These are phyloP conservation scores for Botrytis fabae DNA, from an alignment of 2,329 filamentous ascomycete genomes.

Conservation along the genomic window DNA sequence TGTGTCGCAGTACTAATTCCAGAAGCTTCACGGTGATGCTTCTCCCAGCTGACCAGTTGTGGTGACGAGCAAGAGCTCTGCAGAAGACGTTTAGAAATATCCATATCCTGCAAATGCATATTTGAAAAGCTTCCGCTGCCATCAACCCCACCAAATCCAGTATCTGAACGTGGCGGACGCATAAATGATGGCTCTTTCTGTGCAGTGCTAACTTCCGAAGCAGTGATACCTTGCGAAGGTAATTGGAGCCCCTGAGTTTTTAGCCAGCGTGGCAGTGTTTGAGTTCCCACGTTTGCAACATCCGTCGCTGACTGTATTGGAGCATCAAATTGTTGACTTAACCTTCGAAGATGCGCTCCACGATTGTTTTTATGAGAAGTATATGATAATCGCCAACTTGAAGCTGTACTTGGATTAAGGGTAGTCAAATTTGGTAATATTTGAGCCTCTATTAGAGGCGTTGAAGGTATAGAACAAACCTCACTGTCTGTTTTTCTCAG, in stretches of 20 bases:
- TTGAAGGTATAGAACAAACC: constrained; percentile 29
- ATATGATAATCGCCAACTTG: constrained; percentile 41
- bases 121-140: constrained; percentile 28
- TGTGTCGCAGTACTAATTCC: constrained; percentile 27
- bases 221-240: constrained; percentile 26
- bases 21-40: constrained; percentile 28
- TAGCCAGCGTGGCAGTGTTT: constrained; percentile 30
- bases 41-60: constrained; percentile 31
- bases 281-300: constrained; percentile 16
- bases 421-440: constrained; percentile 35
- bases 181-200: constrained; percentile 20
- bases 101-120: constrained; percentile 38
- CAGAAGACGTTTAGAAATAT: constrained; percentile 35
- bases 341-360: constrained; percentile 34
- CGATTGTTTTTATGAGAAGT: constrained; percentile 28
- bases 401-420: constrained; percentile 24
- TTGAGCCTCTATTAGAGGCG: constrained; percentile 33
- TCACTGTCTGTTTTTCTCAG: constrained; percentile 30
- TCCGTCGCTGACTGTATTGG: constrained; percentile 23
- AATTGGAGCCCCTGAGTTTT: constrained; percentile 33
- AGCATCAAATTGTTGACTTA: constrained; percentile 32
- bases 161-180: constrained; percentile 17
- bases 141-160: constrained; percentile 38
- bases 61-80: constrained; percentile 34
- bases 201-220: constrained; percentile 24